Base-by-base conservation (phyloP, 2,329 filamentous ascomycete genomes). In the Nectriaceae sp. region DNA sequence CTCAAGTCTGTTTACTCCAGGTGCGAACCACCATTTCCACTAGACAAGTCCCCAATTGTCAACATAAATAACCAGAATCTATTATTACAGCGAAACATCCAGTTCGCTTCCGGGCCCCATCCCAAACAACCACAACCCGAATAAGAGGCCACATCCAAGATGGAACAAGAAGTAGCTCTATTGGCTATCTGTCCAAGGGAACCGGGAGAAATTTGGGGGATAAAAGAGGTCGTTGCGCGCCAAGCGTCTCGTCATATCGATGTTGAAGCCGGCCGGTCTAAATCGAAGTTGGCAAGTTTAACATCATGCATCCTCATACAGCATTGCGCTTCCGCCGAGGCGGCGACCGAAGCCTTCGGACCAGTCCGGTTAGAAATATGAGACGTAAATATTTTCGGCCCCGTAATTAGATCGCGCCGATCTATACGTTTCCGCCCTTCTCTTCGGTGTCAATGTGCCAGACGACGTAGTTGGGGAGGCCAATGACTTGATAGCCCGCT, bases 371-470 rank as follows among this genome's bases (percentile, higher is more conserved):
- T 13, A 40, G 47, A 52, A 54, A 52, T 56, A 59, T 57, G 52
- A 56, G 50, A 59, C 55, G 49, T 52, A 44, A 57, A 53, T 20
- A 33, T 49, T 42, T 46, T 29, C 40, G n/a, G 31, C 29, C 40
- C 43, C 46, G 15, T 52, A 40, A 39, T 42, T 44, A 45, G 31
- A 26, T 49, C 29, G 33, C 46, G 13, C 50, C 22, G 37, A 46
- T 38, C 37, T 72, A 82, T 59, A 72, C 66, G 68, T 97, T 97
- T 26, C 91, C 90, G 26, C 84, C 82, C 78, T 97, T 96, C 76
- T 99, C 94, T 47, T 92, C 84, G 3, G 94, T 99, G 70, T 99
- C 94, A 63, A 96, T 89, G 68, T 99, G 94, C 94, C 94, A 99
- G 50, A 99, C 93, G 42, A 99, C 87, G 68, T 99, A 99, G 70